Conservation (phyloP, 192 early-diverging fungal species). For the Oehlia diaphana region DNA sequence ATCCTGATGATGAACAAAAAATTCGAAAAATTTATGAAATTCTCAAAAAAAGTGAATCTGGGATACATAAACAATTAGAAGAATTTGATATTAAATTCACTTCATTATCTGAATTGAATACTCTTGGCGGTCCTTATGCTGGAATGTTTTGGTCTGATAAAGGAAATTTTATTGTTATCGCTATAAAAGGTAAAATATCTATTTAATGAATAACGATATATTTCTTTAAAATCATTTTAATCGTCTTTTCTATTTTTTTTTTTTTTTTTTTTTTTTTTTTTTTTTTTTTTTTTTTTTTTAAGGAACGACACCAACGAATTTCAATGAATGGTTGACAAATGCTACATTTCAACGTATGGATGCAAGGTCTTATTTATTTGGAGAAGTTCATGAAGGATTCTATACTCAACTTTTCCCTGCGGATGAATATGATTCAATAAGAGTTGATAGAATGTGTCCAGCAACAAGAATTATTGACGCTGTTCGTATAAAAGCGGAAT, state of each 20-base stretch:
- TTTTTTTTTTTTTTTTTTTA: too few relatives aligned
- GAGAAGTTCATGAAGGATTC: slow-evolving; percentile 55
- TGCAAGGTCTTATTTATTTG: slow-evolving; percentile 50
- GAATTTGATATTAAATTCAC: slow-evolving; percentile 37
- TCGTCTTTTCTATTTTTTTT: too few relatives aligned
- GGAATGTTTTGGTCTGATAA: slow-evolving; percentile 47
- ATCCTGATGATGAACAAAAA: background rate
- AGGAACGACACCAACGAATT: slow-evolving; percentile 52
- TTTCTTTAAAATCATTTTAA: too few relatives aligned
- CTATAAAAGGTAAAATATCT: slow-evolving; percentile 33
- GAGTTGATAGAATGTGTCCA: slow-evolving; percentile 34
- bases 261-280: too few relatives aligned
- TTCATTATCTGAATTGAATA: slow-evolving; percentile 50
- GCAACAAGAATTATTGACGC: slow-evolving; percentile 45
- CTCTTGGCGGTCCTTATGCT: slow-evolving; percentile 48
- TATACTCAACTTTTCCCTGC: slow-evolving; percentile 51
- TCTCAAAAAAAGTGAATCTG: slow-evolving; percentile 36
- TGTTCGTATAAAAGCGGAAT: slow-evolving; percentile 31
- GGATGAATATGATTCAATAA: background rate
- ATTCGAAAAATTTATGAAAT: slow-evolving; percentile 26
- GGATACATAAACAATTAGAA: slow-evolving; percentile 34
- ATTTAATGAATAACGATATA: too few relatives aligned
- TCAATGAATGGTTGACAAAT: slow-evolving; percentile 51
- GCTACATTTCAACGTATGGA: slow-evolving; percentile 49
- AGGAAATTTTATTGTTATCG: slow-evolving; percentile 46